Evolutionary conservation across 371 early-diverging fungal species (phyloP).

Genomic region (Synchytrium microbalum): DNA sequence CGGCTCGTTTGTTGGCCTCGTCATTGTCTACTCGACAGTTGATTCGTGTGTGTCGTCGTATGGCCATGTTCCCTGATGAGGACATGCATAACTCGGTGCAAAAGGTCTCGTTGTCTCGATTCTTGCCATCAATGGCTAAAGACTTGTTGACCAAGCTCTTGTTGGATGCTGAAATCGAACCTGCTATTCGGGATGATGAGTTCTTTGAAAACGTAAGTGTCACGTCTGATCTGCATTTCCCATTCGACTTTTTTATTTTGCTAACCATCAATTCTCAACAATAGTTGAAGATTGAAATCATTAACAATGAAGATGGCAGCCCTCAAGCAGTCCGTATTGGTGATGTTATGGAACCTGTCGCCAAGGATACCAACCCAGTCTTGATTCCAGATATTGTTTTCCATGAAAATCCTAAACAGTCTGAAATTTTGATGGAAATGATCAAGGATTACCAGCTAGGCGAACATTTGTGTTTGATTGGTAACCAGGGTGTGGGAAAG

Average conservation of each 20-base stretch:
- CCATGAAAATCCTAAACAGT: conserved; percentile 70
- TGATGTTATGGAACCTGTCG: conserved; percentile 45
- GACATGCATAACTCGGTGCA: conserved; percentile 59
- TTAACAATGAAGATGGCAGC: conserved; percentile 37
- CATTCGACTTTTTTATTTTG: not conserved
- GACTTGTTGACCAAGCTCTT: conserved; percentile 60
- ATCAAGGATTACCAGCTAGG: conserved; percentile 62
- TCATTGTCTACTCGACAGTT: conserved; percentile 68
- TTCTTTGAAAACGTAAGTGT: conserved; percentile 6
- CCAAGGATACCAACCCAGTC: conserved; percentile 53
- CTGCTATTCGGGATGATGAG: conserved; percentile 24
- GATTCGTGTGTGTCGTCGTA: conserved; percentile 65
- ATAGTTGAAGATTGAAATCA: conserved; percentile 40
- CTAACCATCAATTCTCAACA: conserved; percentile 7
- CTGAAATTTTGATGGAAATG: conserved; percentile 54
- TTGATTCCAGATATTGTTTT: conserved; percentile 64
- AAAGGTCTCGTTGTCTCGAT: conserved; percentile 65
- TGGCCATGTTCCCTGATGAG: conserved; percentile 61
- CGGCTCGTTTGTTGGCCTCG: conserved; percentile 50
- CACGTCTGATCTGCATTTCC: conserved; percentile 22
- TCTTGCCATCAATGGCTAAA: conserved; percentile 63
- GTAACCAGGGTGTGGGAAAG: conserved; percentile 82
- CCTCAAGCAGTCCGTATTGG: conserved; percentile 52
- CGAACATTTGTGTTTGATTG: conserved; percentile 59
- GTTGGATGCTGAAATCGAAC: conserved; percentile 49